These are phyloP conservation scores for Kazachstania psychrophila DNA, from an alignment of 805 yeast species.

Conservation along the genomic window DNA sequence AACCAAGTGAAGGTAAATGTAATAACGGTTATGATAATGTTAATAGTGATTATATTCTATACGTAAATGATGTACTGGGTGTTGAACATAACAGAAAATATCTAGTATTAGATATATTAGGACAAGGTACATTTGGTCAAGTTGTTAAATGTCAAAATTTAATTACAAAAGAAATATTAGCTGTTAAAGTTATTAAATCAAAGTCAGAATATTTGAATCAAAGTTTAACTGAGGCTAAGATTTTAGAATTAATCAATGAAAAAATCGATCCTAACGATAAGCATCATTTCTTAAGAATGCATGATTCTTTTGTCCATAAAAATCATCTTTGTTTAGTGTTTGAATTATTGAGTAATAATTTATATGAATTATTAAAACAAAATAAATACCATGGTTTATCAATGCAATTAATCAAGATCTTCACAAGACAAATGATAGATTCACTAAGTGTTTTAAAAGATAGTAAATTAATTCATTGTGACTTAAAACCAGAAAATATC, in stretches of 20 bases:
- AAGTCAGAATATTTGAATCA: constrained; percentile 87
- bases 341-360: constrained; percentile 77
- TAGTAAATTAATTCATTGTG: constrained; percentile 87
- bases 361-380: constrained; percentile 85
- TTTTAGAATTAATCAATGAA: constrained; percentile 71
- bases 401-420: constrained; percentile 65
- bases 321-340: constrained; percentile 90
- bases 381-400: constrained; percentile 88
- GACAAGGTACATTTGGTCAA: constrained; percentile 98
- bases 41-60: constrained; percentile 82
- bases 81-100: constrained; percentile 60
- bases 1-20: constrained; percentile 74
- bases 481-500: constrained; percentile 92
- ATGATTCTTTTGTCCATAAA: constrained; percentile 85
- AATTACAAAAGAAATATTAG: constrained; percentile 75
- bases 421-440: constrained; percentile 74
- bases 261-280: constrained; percentile 60
- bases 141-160: constrained; percentile 82
- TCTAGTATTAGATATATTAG: constrained; percentile 80
- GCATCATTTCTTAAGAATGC: constrained; percentile 65
- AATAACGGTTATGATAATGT: constrained; percentile 84
- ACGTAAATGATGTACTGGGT: constrained; percentile 90
- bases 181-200: constrained; percentile 89
- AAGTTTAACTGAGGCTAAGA: constrained; percentile 79
- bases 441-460: constrained; percentile 73